Percentiles rank a stretch among this genome's conserved stretches.
phyloP scores from a whole-genome alignment of 169 alveolate species.

The Cryptosporidium ubiquitum region DNA sequence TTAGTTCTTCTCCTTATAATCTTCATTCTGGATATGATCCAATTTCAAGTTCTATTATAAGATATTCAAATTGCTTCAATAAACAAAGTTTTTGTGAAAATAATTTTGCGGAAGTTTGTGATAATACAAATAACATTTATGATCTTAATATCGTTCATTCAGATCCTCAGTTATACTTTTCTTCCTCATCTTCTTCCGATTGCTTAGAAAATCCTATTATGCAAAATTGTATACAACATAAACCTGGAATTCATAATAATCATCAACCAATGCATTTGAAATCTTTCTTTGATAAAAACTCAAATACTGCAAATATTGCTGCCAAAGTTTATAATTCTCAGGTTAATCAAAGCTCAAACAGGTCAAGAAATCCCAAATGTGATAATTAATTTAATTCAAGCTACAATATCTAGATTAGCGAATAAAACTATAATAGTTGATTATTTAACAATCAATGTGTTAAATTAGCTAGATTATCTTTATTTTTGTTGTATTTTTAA shows the following conservation, averaged over 20 bases:
- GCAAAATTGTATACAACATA: background rate
- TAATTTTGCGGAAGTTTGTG: background rate
- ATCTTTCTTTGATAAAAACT: slow-evolving; percentile 46
- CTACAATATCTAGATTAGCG: background rate
- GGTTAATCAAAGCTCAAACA: slow-evolving; percentile 16
- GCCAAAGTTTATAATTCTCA: slow-evolving; percentile 52
- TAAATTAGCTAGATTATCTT: background rate
- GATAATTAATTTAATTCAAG: background rate
- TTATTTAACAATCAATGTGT: background rate
- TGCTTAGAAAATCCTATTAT: background rate
- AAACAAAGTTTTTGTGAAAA: background rate
- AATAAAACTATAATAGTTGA: too few relatives aligned
- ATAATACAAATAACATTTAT: background rate
- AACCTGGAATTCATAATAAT: background rate
- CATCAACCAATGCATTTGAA: slow-evolving; percentile 54
- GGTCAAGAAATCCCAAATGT: slow-evolving; percentile 3
- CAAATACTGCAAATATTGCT: slow-evolving; percentile 43
- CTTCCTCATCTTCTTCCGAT: background rate
- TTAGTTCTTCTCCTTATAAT: background rate
- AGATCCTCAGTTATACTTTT: background rate
- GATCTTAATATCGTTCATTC: background rate
- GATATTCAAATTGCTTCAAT: background rate
- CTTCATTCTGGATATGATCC: slow-evolving; percentile 70
- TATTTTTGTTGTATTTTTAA: too few relatives aligned
- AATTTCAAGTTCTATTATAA: slow-evolving; percentile 5